Evolutionary conservation across 805 yeast species (phyloP), one percentile per base, ranked within the genome.

Genomic region (Lipomyces yamadae): DNA sequence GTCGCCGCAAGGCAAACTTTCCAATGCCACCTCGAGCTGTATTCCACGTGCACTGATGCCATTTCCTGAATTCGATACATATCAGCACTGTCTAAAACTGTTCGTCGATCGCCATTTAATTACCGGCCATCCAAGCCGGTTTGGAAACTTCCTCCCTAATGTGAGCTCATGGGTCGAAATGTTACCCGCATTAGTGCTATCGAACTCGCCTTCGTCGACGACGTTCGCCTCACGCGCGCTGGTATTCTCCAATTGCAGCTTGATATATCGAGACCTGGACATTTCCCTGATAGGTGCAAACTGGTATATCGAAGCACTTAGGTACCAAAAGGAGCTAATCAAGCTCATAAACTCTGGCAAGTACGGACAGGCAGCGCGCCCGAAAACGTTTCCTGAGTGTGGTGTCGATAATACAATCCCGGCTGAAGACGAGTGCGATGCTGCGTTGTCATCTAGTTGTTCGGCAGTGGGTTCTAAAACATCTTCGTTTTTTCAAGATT

Each of bases 51-150:
- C 42, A 10, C 39, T 55, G 10, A 15, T 50, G 48, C 45, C 60
- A 18, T 63, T 63, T 32, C 66, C 66, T n/a, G 66, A 59, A 48
- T 59, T 18, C 34, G 63, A 60, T 13, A 13, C 59, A n/a, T 63
- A 59, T 33, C 33, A 50, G 24, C 48, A 50, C 53, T 63, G 63
- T 39, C 39, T 63, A 8, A 39, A 56, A 10, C n/a, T 59, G 11
- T 56, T 60, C 11, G 4, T 63, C 32, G 56, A 48, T 10, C 39
- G 35, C 10, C 56, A 54, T 35, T 24, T 50, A 7, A 7, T 24
- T 32, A 18, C 52, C 34, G 34, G 24, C 11, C 35, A 18, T 10
- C 29, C n/a, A 11, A 7, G 24, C 11, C 48, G 62, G 13, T 15
- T 15, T 8, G 34, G 24, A 24, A 24, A 29, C 33, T 37, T 32